Evolutionary conservation across 805 yeast genomes (phyloP).

Genomic region (Ogataea pilisensis): DNA sequence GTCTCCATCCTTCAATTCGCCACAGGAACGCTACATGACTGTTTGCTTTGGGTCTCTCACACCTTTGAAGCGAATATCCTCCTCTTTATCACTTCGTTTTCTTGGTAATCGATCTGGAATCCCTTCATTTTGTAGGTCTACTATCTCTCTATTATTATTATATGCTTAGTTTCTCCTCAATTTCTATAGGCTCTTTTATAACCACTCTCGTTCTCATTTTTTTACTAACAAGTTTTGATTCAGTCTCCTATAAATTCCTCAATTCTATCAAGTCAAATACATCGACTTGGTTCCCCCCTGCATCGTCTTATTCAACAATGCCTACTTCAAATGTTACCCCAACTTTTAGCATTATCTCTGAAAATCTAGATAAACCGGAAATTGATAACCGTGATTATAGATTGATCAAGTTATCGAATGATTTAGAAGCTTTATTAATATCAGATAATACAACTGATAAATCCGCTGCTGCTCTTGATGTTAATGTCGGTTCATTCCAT

Average conservation of each 20-base stretch:
- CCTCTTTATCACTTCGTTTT: neutral
- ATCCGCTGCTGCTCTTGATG: slow-evolving; percentile 77
- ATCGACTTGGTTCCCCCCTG: too few relatives aligned
- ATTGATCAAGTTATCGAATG: slow-evolving; percentile 54
- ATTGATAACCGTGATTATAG: slow-evolving; percentile 77
- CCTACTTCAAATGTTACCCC: neutral
- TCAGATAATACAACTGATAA: slow-evolving; percentile 69
- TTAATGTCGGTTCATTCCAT: slow-evolving; percentile 70
- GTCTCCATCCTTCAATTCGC: too few relatives aligned
- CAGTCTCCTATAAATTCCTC: too few relatives aligned
- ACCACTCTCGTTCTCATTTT: neutral
- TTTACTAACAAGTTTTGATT: neutral
- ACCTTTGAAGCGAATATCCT: neutral
- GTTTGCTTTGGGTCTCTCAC: neutral
- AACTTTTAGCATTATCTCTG: slow-evolving; percentile 14
- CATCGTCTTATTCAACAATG: neutral
- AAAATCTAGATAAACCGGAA: slow-evolving; percentile 38
- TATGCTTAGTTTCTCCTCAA: neutral
- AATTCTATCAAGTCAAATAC: too few relatives aligned
- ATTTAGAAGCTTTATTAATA: slow-evolving; percentile 57
- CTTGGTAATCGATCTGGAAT: slow-evolving; percentile 5
- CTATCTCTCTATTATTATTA: too few relatives aligned
- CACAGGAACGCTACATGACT: neutral
- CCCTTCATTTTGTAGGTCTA: too few relatives aligned
- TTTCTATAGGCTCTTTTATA: neutral